Conservation (phyloP, 495 filamentous ascomycete species). For the Penicillium parvum region DNA sequence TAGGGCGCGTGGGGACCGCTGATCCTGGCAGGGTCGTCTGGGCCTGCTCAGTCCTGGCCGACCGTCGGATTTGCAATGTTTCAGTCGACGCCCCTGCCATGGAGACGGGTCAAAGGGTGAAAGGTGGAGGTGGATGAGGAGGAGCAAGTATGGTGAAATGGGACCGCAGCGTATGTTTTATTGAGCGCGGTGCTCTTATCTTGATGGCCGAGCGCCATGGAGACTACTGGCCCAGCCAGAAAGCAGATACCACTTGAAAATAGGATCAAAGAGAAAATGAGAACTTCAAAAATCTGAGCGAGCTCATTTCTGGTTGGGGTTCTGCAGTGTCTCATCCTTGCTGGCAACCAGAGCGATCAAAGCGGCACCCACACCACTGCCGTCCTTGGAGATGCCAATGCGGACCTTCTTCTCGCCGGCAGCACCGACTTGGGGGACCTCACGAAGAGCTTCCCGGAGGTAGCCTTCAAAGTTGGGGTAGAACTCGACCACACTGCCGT, state of each 20-base stretch:
- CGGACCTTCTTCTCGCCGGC: constrained; percentile 73
- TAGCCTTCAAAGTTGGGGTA: constrained; percentile 83
- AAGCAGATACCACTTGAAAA: background rate
- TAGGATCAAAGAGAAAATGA: constrained; percentile 1
- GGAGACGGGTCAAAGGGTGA: background rate
- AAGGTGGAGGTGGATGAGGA: too few relatives aligned
- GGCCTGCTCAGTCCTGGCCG: background rate
- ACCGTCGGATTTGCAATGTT: constrained; percentile 5
- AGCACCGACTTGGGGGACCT: constrained; percentile 65
- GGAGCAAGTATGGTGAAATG: too few relatives aligned
- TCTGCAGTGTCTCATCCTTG: constrained; percentile 26
- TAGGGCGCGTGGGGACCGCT: constrained; percentile 1
- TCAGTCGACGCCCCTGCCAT: constrained; percentile 8
- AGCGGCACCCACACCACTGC: constrained; percentile 85
- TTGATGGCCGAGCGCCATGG: background rate
- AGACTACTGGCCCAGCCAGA: constrained; percentile 9
- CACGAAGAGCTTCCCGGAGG: constrained; percentile 68
- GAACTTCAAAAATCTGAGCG: background rate
- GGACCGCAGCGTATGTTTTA: too few relatives aligned
- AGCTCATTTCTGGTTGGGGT: constrained; percentile 12
- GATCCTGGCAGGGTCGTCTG: too few relatives aligned
- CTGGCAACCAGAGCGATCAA: constrained; percentile 76
- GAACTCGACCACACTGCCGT: constrained; percentile 86
- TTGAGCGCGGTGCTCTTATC: too few relatives aligned
- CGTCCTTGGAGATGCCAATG: constrained; percentile 93